Evolutionary conservation across 768 basidiomycete species (phyloP).

Genomic region (Leccinum ochraceum): DNA sequence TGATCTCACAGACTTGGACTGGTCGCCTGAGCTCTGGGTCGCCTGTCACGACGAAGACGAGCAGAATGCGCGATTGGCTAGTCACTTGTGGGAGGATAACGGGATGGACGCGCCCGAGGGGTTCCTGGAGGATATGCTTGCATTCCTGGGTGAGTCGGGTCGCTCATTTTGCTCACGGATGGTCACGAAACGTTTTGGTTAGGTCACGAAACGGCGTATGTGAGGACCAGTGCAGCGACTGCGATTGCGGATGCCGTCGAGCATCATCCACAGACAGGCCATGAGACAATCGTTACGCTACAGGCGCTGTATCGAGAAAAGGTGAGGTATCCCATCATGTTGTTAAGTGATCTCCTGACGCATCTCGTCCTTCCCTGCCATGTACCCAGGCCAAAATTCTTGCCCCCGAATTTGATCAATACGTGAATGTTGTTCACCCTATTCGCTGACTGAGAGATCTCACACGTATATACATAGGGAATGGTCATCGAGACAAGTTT

Average conservation of each 20-base stretch:
- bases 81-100: too few relatives aligned
- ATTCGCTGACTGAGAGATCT: neutral
- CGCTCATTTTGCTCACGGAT: neutral
- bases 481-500: slow-evolving; percentile 89
- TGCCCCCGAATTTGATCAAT: slow-evolving; percentile 91
- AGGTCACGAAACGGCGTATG: slow-evolving; percentile 83
- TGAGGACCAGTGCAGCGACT: slow-evolving; percentile 67
- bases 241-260: slow-evolving; percentile 79
- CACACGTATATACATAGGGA: slow-evolving; percentile 51
- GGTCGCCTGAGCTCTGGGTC: slow-evolving; percentile 87
- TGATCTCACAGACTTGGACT: slow-evolving; percentile 92
- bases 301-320: slow-evolving; percentile 83
- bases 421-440: slow-evolving; percentile 49
- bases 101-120: slow-evolving; percentile 45
- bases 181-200: neutral
- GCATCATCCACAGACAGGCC: slow-evolving; percentile 62
- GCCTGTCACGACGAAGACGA: slow-evolving; percentile 88
- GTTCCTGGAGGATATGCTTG: slow-evolving; percentile 54
- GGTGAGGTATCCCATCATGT: slow-evolving; percentile 36
- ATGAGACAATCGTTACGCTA: slow-evolving; percentile 50
- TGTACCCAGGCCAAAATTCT: slow-evolving; percentile 71
- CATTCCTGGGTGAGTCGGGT: slow-evolving; percentile 61
- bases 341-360: neutral
- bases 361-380: neutral
- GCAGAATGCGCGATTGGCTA: slow-evolving; percentile 51